Evolutionary conservation across 2,329 filamentous ascomycete genomes (phyloP), one percentile per base, ranked within the genome.

Genomic region (Sporothrix sp.): DNA sequence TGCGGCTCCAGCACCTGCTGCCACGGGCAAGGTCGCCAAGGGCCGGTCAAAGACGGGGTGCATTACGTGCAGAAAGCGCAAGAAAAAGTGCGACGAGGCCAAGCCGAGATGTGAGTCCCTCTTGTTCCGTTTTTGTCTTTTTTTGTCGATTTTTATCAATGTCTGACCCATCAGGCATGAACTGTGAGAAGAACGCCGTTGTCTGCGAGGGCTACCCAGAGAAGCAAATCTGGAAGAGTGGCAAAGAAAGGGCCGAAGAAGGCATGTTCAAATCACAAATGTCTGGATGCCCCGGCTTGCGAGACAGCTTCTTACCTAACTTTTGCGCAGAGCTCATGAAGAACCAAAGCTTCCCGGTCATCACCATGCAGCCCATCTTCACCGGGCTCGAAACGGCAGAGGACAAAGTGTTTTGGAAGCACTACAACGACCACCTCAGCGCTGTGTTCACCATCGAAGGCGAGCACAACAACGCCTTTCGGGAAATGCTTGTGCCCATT

Each of bases 181-280:
- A 94, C 60, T 95, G 89, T 62, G 84, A 93, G 68, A 95, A 95
- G 73, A 95, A 95, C 64, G 87, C 88, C 8, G 87, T 95, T 11
- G 80, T 90, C 11, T 95, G 89, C 63, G 88, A 95, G 67, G 89
- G 89, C 11, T 95, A 95, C 62, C 86, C 87, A 46, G 84, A 87
- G 55, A 88, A 88, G 63, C 84, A 87, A 52, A 78, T 88, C 48
- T 95, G 89, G 89, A 87, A 83, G 65, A 90, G 87, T 61, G 87
- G 88, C 25, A 87, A 80, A 63, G 85, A 91, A 65, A 84, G 75
- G 62, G 75, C 79, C 30, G 82, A 85, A 69, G 81, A 87, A 69
- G 78, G 78, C 79, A 70, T 30, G 16, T 18, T 36, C 36, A n/a
- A n/a, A n/a, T n/a, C n/a, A n/a, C n/a, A n/a, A n/a, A n/a, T n/a